Evolutionary conservation across 1,284 basidiomycete species (phyloP).

Genomic region (Bjerkandera adusta): DNA sequence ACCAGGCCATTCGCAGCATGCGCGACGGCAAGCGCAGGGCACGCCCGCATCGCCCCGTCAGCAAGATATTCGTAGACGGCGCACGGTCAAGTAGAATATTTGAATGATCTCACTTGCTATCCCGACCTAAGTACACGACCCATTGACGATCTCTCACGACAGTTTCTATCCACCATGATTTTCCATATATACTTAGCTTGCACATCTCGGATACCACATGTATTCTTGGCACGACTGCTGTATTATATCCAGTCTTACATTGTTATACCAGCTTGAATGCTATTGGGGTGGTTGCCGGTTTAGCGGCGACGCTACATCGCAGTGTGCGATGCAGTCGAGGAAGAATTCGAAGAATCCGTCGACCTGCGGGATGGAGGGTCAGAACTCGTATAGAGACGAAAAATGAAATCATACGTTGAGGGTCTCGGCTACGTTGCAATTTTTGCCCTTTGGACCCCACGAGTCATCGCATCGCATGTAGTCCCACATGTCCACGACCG

Average conservation of each 20-base stretch:
- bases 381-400: not conserved
- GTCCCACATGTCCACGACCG: conserved; percentile 72
- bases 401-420: conserved; percentile 53
- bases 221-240: not conserved
- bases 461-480: conserved; percentile 54
- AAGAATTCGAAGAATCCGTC: conserved; percentile 64
- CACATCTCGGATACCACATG: not conserved
- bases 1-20: conserved; percentile 81
- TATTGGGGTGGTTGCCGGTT: conserved; percentile 28
- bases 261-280: not conserved
- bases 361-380: conserved; percentile 40
- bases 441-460: conserved; percentile 70
- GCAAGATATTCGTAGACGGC: conserved; percentile 82
- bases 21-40: conserved; percentile 62
- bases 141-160: not conserved
- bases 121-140: not conserved
- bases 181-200: not conserved
- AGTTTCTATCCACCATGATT: conserved; percentile 1
- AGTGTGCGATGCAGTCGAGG: conserved; percentile 53
- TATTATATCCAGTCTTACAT: not conserved
- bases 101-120: conserved; percentile 25
- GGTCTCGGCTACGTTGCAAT: conserved; percentile 65
- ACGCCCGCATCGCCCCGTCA: conserved; percentile 49
- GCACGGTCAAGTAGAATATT: conserved; percentile 41
- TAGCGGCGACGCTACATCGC: conserved; percentile 58